These are phyloP conservation scores for Aphanomyces stellatus DNA, from an alignment of 352 stramenopile genomes.

Conservation along the genomic window DNA sequence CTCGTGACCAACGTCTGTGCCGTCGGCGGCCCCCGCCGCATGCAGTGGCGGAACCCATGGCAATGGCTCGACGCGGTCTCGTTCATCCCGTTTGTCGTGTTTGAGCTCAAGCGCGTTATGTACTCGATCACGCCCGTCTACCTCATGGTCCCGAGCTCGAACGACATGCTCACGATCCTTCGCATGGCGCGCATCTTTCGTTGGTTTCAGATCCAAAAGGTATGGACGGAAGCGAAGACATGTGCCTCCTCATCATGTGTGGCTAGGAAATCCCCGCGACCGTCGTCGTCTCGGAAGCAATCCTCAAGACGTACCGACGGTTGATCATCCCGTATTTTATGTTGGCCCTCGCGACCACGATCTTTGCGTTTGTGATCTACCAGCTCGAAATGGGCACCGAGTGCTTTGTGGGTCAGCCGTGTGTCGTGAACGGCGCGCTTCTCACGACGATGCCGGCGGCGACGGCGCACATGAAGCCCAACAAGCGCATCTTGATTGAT, in stretches of 20 bases:
- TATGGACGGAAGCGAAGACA: background rate
- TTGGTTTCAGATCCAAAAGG: constrained; percentile 71
- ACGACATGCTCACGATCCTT: constrained; percentile 50
- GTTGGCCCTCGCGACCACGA: constrained; percentile 61
- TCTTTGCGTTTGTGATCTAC: constrained; percentile 72
- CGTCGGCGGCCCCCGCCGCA: constrained; percentile 30
- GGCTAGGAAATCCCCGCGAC: constrained; percentile 48
- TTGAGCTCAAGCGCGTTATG: constrained; percentile 36
- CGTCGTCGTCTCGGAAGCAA: constrained; percentile 65
- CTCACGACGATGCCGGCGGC: constrained; percentile 42
- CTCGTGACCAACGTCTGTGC: constrained; percentile 33
- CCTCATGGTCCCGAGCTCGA: constrained; percentile 53
- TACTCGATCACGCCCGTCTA: constrained; percentile 37
- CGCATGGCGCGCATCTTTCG: constrained; percentile 48
- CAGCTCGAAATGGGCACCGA: constrained; percentile 68
- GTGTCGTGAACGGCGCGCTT: constrained; percentile 45
- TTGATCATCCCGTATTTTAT: constrained; percentile 76
- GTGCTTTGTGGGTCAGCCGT: constrained; percentile 65
- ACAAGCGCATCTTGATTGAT: constrained; percentile 68
- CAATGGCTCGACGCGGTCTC: constrained; percentile 54
- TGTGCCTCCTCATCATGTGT: background rate
- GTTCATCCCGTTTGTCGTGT: constrained; percentile 62
- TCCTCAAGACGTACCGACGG: constrained; percentile 68
- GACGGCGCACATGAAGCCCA: constrained; percentile 36
- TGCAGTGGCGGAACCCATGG: constrained; percentile 55